Conservation (phyloP, 805 yeast species). For the Teunomyces pallodes region DNA sequence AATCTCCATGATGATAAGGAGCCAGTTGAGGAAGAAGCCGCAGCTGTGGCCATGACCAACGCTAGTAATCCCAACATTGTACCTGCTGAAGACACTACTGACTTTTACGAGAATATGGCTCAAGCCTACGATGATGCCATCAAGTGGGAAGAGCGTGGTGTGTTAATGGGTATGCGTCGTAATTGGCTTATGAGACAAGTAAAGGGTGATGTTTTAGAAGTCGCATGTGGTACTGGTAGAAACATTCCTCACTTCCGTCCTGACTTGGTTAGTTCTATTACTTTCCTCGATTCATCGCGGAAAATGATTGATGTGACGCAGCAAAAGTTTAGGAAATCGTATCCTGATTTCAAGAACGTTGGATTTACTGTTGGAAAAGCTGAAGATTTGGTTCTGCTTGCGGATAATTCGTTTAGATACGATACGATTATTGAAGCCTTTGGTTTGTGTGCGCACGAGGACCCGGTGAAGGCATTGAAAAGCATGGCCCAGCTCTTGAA, state of each 20-base stretch:
- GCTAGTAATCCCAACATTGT: constrained; percentile 46
- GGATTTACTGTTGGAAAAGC: constrained; percentile 91
- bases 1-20: constrained; percentile 22
- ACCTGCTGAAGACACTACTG: constrained; percentile 78
- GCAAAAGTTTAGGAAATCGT: constrained; percentile 64
- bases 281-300: constrained; percentile 80
- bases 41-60: constrained; percentile 22
- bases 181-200: constrained; percentile 77
- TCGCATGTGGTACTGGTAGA: constrained; percentile 95
- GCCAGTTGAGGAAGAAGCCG: constrained; percentile 9
- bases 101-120: constrained; percentile 75
- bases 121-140: constrained; percentile 77
- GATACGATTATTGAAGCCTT: constrained; percentile 93
- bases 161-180: constrained; percentile 62
- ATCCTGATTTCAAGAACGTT: constrained; percentile 66
- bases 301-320: constrained; percentile 83
- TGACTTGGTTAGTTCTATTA: constrained; percentile 61
- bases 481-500: constrained; percentile 71
- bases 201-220: constrained; percentile 88
- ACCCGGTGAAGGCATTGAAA: constrained; percentile 78
- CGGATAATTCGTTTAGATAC: constrained; percentile 50
- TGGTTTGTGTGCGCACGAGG: constrained; percentile 94
- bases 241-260: constrained; percentile 74
- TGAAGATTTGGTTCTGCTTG: constrained; percentile 65
- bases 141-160: constrained; percentile 66